phyloP scores from a whole-genome alignment of 805 yeast genomes.

The Pichia sporocuriosa region DNA sequence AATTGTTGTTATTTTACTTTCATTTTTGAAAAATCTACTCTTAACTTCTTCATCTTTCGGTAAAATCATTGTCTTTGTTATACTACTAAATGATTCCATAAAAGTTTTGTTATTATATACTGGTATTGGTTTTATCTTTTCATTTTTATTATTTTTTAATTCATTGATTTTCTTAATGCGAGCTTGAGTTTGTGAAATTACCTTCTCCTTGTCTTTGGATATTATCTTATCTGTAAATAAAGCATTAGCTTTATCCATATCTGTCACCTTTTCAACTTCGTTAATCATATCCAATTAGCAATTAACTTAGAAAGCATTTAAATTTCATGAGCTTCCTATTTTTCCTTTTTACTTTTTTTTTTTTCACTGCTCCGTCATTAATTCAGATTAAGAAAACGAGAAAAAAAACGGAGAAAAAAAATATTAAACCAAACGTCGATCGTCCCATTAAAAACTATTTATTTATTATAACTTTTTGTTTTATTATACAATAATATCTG shows the following conservation, averaged over 20 bases:
- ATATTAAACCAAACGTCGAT: too few relatives aligned
- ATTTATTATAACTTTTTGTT: background rate
- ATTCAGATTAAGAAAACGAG: too few relatives aligned
- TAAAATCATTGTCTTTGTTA: conserved; percentile 18
- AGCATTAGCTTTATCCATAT: conserved; percentile 5
- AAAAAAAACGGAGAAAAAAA: too few relatives aligned
- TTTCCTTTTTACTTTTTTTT: too few relatives aligned
- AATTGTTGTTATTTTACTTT: conserved; percentile 1
- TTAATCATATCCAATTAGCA: too few relatives aligned
- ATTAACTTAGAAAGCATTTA: too few relatives aligned
- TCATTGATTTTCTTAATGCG: conserved; percentile 3
- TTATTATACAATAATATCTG: background rate
- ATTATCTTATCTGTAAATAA: background rate
- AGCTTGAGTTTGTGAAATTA: conserved; percentile 12
- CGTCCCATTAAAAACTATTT: background rate
- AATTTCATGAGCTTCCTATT: too few relatives aligned
- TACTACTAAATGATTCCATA: conserved; percentile 15
- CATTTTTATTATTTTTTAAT: background rate
- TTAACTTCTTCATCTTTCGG: conserved; percentile 15
- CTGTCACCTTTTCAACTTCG: conserved; percentile 7
- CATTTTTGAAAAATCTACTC: conserved; percentile 8
- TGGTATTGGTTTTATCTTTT: conserved; percentile 1
- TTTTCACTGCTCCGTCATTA: too few relatives aligned
- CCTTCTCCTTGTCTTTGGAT: conserved; percentile 5
- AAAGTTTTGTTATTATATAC: conserved; percentile 17